Evolutionary conservation across 1,284 basidiomycete genomes (phyloP), one percentile per base, ranked within the genome.

Genomic region (Fomitopsis betulina): DNA sequence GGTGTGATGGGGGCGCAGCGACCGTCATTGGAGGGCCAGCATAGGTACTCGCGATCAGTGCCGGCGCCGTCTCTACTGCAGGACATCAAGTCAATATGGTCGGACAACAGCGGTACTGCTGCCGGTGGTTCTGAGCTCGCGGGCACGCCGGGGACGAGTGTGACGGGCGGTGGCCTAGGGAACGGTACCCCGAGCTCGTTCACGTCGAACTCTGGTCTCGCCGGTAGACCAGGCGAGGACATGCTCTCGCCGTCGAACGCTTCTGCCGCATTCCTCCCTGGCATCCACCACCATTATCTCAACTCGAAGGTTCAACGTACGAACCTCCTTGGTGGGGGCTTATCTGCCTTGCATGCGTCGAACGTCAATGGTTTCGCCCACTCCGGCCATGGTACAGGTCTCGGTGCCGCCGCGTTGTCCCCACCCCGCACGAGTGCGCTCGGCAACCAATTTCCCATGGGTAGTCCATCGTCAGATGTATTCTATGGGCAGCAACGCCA

Each of bases 11-110:
- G 40, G 42, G 58, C 58, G 13, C 62, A 68, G 19, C 65, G 71
- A 37, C 62, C 73, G 37, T 66, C 68, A 37, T 60, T 63, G 27
- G 75, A 79, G 54, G 75, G 74, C 3, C 64, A 74, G 47, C 83
- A 91, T 67, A 80, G 85, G 27, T 87, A 91, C 67, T 91, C 88
- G 15, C 84, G 86, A 42, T 90, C 87, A 0, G 89, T 92, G 0
- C 90, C 89, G 17, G 87, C 89, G 1, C 81, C 86, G 0, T 84
- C 86, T 0, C 75, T 91, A 27, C 71, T 92, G 15, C 84, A 86
- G 30, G 87, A 91, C 60, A 80, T 91, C 62, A 83, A 82, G 57
- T 87, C 85, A 7, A 87, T 92, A 45, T 92, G 89, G 89, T 75
- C 85, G 0, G 79, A 80, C 23, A 70, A 68, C 15, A 63, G 66